Conservation (phyloP, 2,329 filamentous ascomycete genomes). For the Fusarium sp. region DNA sequence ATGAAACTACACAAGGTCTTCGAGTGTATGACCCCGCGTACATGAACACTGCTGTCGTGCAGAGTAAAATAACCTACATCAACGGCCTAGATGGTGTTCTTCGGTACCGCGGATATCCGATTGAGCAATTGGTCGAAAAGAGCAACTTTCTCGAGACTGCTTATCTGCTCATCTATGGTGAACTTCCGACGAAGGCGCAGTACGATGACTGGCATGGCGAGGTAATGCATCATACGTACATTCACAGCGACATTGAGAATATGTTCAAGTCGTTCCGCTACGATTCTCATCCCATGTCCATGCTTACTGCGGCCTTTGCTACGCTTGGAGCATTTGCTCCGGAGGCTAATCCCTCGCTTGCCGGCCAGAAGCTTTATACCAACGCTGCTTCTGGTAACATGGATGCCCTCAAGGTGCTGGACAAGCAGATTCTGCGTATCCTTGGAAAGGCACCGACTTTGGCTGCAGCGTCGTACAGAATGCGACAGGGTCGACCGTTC, state of each 20-base stretch:
- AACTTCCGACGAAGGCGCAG: constrained; percentile 59
- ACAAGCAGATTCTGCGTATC: constrained; percentile 65
- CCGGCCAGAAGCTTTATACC: constrained; percentile 63
- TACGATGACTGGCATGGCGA: constrained; percentile 58
- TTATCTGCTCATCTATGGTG: constrained; percentile 64
- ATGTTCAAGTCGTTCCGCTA: constrained; percentile 64
- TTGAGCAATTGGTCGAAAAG: constrained; percentile 62
- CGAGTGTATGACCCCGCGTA: constrained; percentile 64
- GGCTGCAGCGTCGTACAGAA: constrained; percentile 63
- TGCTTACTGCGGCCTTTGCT: constrained; percentile 62
- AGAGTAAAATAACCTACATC: constrained; percentile 64
- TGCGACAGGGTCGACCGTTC: constrained; percentile 64
- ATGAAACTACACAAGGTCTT: constrained; percentile 62
- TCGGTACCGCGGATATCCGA: constrained; percentile 64
- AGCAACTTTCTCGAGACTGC: constrained; percentile 63
- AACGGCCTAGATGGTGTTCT: constrained; percentile 64
- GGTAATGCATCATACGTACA: constrained; percentile 63
- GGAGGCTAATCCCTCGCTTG: constrained; percentile 62
- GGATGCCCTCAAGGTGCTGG: constrained; percentile 57
- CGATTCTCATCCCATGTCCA: constrained; percentile 65
- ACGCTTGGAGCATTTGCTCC: constrained; percentile 62
- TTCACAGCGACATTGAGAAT: constrained; percentile 61
- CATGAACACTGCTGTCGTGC: constrained; percentile 64
- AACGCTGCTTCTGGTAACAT: constrained; percentile 56
- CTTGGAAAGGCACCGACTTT: constrained; percentile 64